Evolutionary conservation across 345 rosid genomes (phyloP), one percentile per base, ranked within the genome.

Genomic region (Citropsis articulata): DNA sequence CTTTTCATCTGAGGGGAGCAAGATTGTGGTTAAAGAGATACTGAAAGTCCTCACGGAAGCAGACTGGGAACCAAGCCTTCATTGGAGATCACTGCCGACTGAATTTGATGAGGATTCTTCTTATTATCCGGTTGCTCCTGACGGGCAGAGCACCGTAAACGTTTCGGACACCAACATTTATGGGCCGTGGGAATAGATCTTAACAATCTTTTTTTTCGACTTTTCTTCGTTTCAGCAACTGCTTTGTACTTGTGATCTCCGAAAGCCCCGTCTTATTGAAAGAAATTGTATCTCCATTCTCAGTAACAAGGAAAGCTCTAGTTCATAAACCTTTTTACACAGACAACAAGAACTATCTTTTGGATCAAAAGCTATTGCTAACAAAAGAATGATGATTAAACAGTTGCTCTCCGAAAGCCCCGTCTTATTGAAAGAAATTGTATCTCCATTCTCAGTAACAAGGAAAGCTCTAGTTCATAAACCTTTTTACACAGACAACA

Each of bases 1-100:
- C 85, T 81, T 95, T 8, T 61, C 98, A 5, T 72, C 87, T 0
- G 89, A 86, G 73, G 98, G 91, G 25, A 92, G 92, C 80, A 83
- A 88, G 81, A 61, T 95, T n/a, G 91, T 89, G 0, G 88, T 80
- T 33, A 85, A 79, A 79, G 97, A 91, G 88, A 85, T 95, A 24
- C 13, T 89, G 71, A 88, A 83, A 69, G 90, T 77, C 5, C 73
- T 95, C 55, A 81, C 70, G 69, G 95, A 88, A 77, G 90, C 95
- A 8, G 86, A 89, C 14, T 95, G 95, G 98, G 82, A 89, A 67
- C 98, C 97, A 3, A 89, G 89, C 77, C 89, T 93, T 30, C 53
- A 87, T 56, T 87, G 95, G 93, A 86, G 80, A 72, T 74, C 84
- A 1, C 80, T 95, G 83, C 86, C 89, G 0, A 9, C 78, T 7